Conservation (phyloP, 208 protist species). For the Blastocrithidia nonstop region DNA sequence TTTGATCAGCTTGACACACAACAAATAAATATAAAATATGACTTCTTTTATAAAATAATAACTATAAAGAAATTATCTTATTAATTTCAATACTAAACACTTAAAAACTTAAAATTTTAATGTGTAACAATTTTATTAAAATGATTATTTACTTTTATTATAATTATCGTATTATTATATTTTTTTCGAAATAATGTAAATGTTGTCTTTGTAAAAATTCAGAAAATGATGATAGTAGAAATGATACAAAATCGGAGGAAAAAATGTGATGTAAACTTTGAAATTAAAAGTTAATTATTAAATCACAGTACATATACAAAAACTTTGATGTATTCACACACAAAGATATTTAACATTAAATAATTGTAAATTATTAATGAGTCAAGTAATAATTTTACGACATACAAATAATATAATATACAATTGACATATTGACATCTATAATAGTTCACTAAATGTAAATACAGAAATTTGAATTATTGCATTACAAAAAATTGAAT, state of each 20-base stretch:
- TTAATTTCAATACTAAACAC: neutral
- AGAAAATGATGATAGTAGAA: neutral
- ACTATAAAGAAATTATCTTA: neutral
- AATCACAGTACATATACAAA: neutral
- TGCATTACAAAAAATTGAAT: neutral
- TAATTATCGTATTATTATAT: too few species aligned
- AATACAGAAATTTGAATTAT: conserved; percentile 2
- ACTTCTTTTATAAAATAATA: conserved; percentile 1
- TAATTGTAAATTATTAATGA: conserved; percentile 1
- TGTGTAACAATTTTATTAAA: too few species aligned
- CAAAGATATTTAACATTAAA: neutral
- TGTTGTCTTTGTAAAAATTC: conserved; percentile 2
- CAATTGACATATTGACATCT: conserved; percentile 3
- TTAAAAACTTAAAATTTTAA: neutral
- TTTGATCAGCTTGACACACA: too few species aligned
- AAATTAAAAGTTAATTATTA: neutral
- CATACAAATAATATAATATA: conserved; percentile 1
- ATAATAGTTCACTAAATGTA: conserved; percentile 1
- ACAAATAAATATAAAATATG: too few species aligned
- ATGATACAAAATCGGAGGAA: too few species aligned
- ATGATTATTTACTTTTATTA: too few species aligned
- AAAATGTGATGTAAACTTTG: neutral
- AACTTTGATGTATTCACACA: too few species aligned
- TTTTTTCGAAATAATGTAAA: too few species aligned
- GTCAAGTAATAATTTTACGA: neutral